These are phyloP conservation scores for Tuctoria greenei DNA, from an alignment of 176 grass and related monocot species.

Conservation along the genomic window DNA sequence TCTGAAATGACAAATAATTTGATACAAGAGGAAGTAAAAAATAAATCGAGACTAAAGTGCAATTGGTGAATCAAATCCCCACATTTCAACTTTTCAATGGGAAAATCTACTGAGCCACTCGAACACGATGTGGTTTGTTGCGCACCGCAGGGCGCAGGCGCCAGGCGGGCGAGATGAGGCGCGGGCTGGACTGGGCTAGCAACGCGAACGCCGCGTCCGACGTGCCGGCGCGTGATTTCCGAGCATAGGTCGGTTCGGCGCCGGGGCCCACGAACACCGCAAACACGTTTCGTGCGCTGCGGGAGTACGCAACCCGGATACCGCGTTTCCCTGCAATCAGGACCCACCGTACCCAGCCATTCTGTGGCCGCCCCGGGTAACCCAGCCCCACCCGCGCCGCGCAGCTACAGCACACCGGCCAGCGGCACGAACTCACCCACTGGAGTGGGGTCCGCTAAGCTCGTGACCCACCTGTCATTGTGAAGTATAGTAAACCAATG, in stretches of 20 bases:
- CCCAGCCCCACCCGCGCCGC: background rate
- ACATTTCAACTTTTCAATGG: too few relatives aligned
- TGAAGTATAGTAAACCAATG: accelerated
- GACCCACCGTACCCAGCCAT: constrained; percentile 7
- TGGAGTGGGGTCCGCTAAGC: accelerated
- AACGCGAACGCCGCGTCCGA: constrained; percentile 20
- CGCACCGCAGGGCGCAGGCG: background rate
- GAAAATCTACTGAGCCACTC: too few relatives aligned
- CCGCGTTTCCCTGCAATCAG: background rate
- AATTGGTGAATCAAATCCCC: too few relatives aligned
- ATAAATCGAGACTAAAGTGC: too few relatives aligned
- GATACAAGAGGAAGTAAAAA: too few relatives aligned
- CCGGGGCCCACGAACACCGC: constrained; percentile 19
- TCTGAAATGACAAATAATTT: too few relatives aligned
- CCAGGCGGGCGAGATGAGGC: too few relatives aligned
- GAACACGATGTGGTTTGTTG: too few relatives aligned
- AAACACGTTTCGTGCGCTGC: constrained; percentile 35
- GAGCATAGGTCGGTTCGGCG: constrained; percentile 41
- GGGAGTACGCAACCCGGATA: constrained; percentile 4
- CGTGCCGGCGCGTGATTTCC: constrained; percentile 22
- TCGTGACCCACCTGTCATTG: background rate
- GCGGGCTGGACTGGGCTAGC: background rate
- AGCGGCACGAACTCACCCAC: accelerated
- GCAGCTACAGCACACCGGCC: background rate
- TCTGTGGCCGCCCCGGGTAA: constrained; percentile 9